phyloP scores from a whole-genome alignment of 2,329 filamentous ascomycete species.

The Xylaria sp. region DNA sequence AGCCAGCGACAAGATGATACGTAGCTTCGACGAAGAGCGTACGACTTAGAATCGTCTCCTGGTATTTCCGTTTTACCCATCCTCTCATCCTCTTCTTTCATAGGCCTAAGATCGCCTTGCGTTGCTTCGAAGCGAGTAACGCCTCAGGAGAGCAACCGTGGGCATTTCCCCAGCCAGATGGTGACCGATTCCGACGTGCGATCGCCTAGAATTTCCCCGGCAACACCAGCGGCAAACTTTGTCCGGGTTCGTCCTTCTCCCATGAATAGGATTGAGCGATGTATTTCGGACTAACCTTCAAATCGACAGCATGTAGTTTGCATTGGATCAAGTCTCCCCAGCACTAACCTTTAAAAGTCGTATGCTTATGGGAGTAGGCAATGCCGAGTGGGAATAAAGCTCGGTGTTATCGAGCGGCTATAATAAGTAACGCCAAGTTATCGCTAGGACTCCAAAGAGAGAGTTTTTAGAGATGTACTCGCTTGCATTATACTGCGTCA shows the following conservation, averaged over 20 bases:
- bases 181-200: background rate
- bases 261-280: constrained; percentile 30
- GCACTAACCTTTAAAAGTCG: background rate
- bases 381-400: background rate
- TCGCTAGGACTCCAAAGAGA: background rate
- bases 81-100: constrained; percentile 3
- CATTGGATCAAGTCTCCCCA: constrained; percentile 3
- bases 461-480: background rate
- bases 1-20: constrained; percentile 29
- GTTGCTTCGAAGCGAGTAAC: constrained; percentile 7
- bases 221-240: constrained; percentile 5
- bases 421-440: background rate
- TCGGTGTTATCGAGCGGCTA: background rate
- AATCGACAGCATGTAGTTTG: constrained; percentile 12
- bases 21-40: constrained; percentile 14
- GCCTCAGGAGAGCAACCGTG: background rate
- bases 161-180: constrained; percentile 4
- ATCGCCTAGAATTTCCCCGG: background rate
- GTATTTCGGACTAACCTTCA: constrained; percentile 15
- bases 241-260: constrained; percentile 18
- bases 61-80: background rate
- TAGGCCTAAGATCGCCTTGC: background rate
- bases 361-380: background rate
- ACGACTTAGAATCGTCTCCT: constrained; percentile 6
- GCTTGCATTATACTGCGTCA: constrained; percentile 23